Evolutionary conservation across 768 basidiomycete genomes (phyloP).

Genomic region (Mycena epipterygia): DNA sequence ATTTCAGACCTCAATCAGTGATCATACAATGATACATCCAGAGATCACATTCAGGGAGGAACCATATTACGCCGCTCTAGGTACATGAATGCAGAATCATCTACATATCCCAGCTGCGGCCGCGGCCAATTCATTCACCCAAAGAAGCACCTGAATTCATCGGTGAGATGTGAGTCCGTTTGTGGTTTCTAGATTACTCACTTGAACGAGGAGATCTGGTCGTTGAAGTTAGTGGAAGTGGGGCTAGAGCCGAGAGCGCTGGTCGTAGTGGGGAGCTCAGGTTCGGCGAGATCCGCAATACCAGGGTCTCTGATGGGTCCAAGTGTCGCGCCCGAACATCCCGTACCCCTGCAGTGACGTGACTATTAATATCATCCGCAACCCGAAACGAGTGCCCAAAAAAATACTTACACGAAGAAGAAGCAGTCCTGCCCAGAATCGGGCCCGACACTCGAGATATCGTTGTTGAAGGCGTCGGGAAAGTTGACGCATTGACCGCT

Average conservation of each 20-base stretch:
- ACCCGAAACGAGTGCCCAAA: not conserved
- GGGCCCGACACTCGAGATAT: constrained; percentile 3
- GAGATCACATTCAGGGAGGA: no score
- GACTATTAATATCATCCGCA: no score
- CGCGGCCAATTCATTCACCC: constrained; percentile 18
- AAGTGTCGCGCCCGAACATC: not conserved
- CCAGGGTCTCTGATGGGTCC: not conserved
- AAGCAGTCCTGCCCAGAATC: constrained; percentile 10
- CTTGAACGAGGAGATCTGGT: not conserved
- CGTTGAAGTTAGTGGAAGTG: not conserved
- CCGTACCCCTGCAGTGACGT: not conserved
- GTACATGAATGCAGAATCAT: no score
- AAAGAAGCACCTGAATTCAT: constrained; percentile 6
- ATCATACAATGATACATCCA: no score
- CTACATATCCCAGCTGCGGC: no score
- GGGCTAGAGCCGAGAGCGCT: no score
- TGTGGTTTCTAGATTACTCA: not conserved
- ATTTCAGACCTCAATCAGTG: no score
- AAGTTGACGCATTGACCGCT: constrained; percentile 14
- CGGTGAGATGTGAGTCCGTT: not conserved
- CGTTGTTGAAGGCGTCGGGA: not conserved
- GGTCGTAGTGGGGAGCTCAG: no score
- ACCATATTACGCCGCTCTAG: no score
- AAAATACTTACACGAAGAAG: not conserved
- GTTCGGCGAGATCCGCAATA: not conserved